Evolutionary conservation across 176 grass and related monocot genomes (phyloP), one percentile per base, ranked within the genome.

Genomic region (Cenchrus americanus): DNA sequence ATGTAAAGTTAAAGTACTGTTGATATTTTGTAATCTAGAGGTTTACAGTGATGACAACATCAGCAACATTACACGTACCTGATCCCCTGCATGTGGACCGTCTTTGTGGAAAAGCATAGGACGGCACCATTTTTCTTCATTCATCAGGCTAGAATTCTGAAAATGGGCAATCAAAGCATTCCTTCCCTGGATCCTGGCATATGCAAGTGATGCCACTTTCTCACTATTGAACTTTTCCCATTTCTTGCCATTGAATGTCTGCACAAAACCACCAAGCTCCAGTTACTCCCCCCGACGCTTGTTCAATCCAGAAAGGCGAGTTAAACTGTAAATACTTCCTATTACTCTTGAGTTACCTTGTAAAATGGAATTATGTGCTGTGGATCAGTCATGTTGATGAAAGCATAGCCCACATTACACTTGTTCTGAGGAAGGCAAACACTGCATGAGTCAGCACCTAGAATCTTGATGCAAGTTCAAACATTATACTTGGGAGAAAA

Each of bases 81-180:
- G 91, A 37, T 95, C 85, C 59, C 96, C 93, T 32, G 89, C 91
- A 80, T 95, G 90, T 77, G 92, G 96, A 41, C 96, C 96, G 44
- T 98, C 92, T 66, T 92, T 90, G 82, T 93, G 90, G 89, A 98
- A 98, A 53, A 98, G 91, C 69, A 98, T 92, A 83, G 96, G 96
- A 8, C 91, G 88, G 21, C 93, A 98, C 60, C 85, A 88, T 88
- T 93, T 98, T 55, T 98, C 96, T 52, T 98, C 96, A 23, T 93
- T 98, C 96, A 98, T 98, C 73, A 98, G 62, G 83, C 96, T 98
- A 51, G 96, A 98, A 77, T 98, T 98, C 88, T 93, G 93, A 77
- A 98, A 98, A 83, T 95, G 96, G 83, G 80, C 68, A 71, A 98
- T 83, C 70, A 98, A 88, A 88, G 93, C 89, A 64, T 69, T 51